phyloP scores from a whole-genome alignment of 1,284 basidiomycete species.

The Rhodotorula sp. region DNA sequence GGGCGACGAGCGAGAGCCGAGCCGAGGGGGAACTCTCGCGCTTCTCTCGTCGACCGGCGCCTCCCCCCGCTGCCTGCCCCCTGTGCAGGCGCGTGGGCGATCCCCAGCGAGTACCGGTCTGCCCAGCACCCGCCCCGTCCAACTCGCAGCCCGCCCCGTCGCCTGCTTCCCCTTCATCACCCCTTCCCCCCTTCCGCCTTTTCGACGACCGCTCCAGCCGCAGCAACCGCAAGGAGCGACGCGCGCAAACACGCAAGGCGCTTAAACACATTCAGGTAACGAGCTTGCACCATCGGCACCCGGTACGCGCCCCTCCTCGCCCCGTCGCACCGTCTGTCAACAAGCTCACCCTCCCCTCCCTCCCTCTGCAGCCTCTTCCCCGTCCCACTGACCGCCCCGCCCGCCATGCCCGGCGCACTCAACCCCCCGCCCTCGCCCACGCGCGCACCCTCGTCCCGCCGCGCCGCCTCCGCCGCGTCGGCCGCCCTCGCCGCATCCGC shows the following conservation, averaged over 20 bases:
- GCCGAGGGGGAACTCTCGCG: too few species aligned
- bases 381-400: too few species aligned
- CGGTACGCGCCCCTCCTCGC: background rate
- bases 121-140: too few species aligned
- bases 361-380: background rate
- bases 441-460: background rate
- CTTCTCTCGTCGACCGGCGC: too few species aligned
- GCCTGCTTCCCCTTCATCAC: too few species aligned
- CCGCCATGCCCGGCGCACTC: background rate
- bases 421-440: background rate
- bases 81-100: background rate
- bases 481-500: background rate
- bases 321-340: too few species aligned
- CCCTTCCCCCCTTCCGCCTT: background rate
- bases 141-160: too few species aligned
- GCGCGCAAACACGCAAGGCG: too few species aligned
- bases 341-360: background rate
- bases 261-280: background rate
- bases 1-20: background rate
- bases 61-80: too few species aligned
- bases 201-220: background rate
- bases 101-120: background rate
- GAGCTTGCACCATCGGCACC: background rate
- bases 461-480: slow-evolving; percentile 4
- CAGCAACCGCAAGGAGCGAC: background rate